These are phyloP conservation scores for Heliosperma pusillum DNA, from an alignment of 148 eudicot genomes.

Conservation along the genomic window DNA sequence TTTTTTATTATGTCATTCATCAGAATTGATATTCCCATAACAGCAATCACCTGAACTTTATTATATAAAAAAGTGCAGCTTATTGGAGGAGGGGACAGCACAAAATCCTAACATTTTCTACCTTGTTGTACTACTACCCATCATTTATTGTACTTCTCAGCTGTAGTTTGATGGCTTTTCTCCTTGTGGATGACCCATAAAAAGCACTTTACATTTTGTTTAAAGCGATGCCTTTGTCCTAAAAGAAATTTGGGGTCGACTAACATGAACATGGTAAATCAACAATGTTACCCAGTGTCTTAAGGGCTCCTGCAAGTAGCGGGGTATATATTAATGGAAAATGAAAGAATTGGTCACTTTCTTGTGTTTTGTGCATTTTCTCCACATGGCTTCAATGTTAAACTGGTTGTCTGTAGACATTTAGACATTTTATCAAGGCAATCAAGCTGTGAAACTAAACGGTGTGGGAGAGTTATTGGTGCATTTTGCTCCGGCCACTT, in stretches of 20 bases:
- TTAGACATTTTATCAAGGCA: not conserved
- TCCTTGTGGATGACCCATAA: not conserved
- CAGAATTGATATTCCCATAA: constrained; percentile 4
- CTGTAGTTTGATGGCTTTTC: not conserved
- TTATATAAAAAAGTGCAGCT: not conserved
- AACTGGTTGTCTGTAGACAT: not conserved
- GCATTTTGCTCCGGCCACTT: not conserved
- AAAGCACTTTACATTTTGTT: not conserved
- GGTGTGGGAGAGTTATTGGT: not conserved
- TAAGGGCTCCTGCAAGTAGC: too few relatives aligned
- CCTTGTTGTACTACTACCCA: not conserved
- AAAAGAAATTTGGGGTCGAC: not conserved
- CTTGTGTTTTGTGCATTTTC: too few relatives aligned
- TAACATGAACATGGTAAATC: not conserved
- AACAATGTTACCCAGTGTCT: too few relatives aligned
- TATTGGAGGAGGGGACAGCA: constrained; percentile 8
- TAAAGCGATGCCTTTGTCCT: not conserved
- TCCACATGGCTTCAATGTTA: too few relatives aligned
- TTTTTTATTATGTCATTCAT: not conserved
- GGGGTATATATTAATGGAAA: too few relatives aligned
- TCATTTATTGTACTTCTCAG: not conserved
- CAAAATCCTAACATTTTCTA: constrained; percentile 1
- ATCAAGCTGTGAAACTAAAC: not conserved
- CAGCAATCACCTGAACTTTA: constrained; percentile 27
- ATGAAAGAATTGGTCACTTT: too few relatives aligned